phyloP scores from a whole-genome alignment of 1,284 basidiomycete species.

The Microstroma glucosiphilum region DNA sequence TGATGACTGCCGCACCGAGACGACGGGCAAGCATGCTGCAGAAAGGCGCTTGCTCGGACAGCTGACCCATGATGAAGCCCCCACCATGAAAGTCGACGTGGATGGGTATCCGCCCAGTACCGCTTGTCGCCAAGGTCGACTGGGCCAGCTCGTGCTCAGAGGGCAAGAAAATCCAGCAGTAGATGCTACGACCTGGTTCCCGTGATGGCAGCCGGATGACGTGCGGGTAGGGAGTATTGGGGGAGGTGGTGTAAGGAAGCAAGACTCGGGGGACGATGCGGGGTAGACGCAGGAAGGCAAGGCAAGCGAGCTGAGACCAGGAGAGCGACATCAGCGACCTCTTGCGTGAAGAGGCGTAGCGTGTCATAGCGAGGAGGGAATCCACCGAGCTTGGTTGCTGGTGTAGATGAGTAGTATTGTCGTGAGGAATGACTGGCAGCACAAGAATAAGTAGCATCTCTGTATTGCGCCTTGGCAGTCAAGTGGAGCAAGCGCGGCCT shows the following conservation, averaged over 20 bases:
- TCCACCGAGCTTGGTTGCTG: too few relatives aligned
- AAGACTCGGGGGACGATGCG: slow-evolving; percentile 56
- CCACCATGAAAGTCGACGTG: slow-evolving; percentile 40
- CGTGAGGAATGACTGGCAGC: too few relatives aligned
- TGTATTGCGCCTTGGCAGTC: too few relatives aligned
- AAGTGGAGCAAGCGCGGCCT: too few relatives aligned
- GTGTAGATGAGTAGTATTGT: too few relatives aligned
- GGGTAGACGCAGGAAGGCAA: neutral
- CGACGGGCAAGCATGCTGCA: slow-evolving; percentile 19
- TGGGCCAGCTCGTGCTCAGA: neutral
- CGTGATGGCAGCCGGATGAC: slow-evolving; percentile 5
- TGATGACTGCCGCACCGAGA: slow-evolving; percentile 25
- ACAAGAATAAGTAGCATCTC: too few relatives aligned
- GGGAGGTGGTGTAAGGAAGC: slow-evolving; percentile 4
- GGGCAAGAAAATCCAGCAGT: slow-evolving; percentile 3
- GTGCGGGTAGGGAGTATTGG: slow-evolving; percentile 1
- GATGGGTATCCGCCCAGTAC: slow-evolving; percentile 16
- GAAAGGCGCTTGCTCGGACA: slow-evolving; percentile 31
- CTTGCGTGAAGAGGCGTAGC: neutral
- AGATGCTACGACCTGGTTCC: neutral
- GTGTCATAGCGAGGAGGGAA: neutral
- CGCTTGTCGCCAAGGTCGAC: neutral
- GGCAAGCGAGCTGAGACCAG: neutral
- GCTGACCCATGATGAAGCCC: slow-evolving; percentile 35
- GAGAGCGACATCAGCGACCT: neutral